Base-by-base conservation (phyloP, 805 yeast genomes). In the Debaryomyces tyrocola region DNA sequence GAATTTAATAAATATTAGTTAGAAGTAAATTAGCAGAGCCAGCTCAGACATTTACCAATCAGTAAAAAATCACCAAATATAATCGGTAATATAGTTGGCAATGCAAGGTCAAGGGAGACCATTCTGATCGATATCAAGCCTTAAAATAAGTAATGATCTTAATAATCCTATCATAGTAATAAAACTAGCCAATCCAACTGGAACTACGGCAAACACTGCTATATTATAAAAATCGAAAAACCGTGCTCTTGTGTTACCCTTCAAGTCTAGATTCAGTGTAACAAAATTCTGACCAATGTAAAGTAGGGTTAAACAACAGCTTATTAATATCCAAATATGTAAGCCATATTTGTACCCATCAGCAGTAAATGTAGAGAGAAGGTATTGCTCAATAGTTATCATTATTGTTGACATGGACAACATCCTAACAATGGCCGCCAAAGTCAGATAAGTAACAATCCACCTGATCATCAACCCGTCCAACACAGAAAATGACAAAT, bases 181-280 rank as follows among this genome's bases (percentile, higher is more conserved):
- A 58, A 94, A 92, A 56, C 97, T 88, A 4, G 98, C 97, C 49
- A 92, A 59, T 0, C 99, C 98, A 14, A 92, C 90, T 0, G 99
- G 99, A n/a, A 92, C 97, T 35, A 92, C 99, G 2, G 98, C 97
- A 69, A 89, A 92, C 1, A 92, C 97, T 0, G 87, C 90, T 41
- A 94, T 87, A 55, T 87, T 88, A 64, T 90, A 89, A 45, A 91
- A 74, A 62, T 92, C 96, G 49, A 91, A 87, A 31, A 90, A 84
- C 45, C 96, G 75, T 35, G 81, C 77, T 47, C 65, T 67, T 27
- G 64, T 53, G 55, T 70, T 60, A 5, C 69, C 75, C 51, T 77
- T 77, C 41, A 79, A 61, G 48, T 82, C 83, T 45, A 86, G 60
- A 59, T 86, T 84, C 45, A 90, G 85, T 10, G 97, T 90, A 52